Evolutionary conservation across 345 rosid genomes (phyloP), one percentile per base, ranked within the genome.

Genomic region (Moringa oleifera): DNA sequence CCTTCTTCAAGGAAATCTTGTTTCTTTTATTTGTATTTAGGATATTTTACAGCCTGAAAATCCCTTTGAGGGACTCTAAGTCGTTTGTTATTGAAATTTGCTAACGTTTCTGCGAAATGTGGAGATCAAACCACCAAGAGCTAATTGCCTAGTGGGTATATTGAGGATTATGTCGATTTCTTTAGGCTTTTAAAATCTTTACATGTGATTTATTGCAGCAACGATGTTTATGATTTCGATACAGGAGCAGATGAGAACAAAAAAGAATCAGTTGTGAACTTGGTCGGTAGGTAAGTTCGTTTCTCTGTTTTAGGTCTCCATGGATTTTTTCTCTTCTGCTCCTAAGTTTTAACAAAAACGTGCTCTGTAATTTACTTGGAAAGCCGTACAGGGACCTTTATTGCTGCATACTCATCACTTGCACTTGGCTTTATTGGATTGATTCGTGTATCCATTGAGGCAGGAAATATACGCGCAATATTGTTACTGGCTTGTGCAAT

Each of bases 201-300:
- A n/a, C n/a, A 36, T 67, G 37, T 71, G 62, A 59, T 80, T 21
- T 41, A 51, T 79, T 66, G 79, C 96, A 89, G 97, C 86, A 93
- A 89, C 68, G 97, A 89, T 77, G 97, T 87, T 61, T 89, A 93
- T 63, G 98, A 93, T 79, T 93, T 85, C 23, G 98, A 89, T 63
- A 89, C 95, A 0, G 97, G 95, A 79, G 98, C 98, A 31, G 98
- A 92, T 71, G 80, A 82, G 77, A 81, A 84, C 81, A 89, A 93
- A 79, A 84, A 74, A 61, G 98, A 93, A 71, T 93, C 96, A 0
- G 90, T 93, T 21, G 97, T 93, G 46, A 93, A 87, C 74, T 45
- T 93, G 73, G 71, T 74, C 57, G 86, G 91, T 75, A 92, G 91
- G 98, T 92, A 80, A 71, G 68, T 72, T 64, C 52, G 61, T 65